These are phyloP conservation scores for Gossypium herbaceum DNA, from an alignment of 345 rosid genomes.

Conservation along the genomic window DNA sequence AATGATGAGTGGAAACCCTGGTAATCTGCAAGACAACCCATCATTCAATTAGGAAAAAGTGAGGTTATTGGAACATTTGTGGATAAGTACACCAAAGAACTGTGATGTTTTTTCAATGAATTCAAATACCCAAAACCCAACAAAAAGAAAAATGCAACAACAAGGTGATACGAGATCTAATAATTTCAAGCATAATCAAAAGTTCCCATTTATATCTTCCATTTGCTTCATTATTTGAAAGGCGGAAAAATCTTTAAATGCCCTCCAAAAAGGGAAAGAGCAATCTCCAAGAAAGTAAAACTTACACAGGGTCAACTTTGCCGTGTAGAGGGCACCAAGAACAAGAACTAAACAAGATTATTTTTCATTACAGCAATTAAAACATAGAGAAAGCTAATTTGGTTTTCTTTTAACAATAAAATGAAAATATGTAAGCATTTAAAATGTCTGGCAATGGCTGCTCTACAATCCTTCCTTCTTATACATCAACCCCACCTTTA, in stretches of 20 bases:
- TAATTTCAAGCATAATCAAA: neutral
- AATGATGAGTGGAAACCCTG: neutral
- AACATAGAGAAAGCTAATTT: neutral
- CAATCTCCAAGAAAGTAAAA: neutral
- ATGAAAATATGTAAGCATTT: neutral
- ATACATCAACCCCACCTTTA: conserved; percentile 18
- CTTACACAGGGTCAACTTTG: conserved; percentile 20
- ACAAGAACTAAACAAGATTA: neutral
- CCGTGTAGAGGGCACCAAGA: conserved; percentile 10
- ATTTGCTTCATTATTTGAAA: neutral
- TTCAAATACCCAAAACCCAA: neutral
- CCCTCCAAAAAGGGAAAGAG: conserved; percentile 9
- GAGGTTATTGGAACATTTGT: neutral
- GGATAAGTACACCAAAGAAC: neutral
- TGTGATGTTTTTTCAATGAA: neutral
- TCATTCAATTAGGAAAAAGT: conserved; percentile 5
- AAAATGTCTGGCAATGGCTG: conserved; percentile 15
- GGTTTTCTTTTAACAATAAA: neutral
- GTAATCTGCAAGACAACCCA: conserved; percentile 15
- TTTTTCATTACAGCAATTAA: too few species aligned
- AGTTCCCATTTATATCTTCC: neutral
- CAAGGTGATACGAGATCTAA: conserved; percentile 20
- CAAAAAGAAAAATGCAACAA: conserved; percentile 3
- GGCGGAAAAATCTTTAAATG: neutral
- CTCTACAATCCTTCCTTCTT: neutral